Base-by-base conservation (phyloP, 2,329 filamentous ascomycete species). In the Cordyceps pruinosa region DNA sequence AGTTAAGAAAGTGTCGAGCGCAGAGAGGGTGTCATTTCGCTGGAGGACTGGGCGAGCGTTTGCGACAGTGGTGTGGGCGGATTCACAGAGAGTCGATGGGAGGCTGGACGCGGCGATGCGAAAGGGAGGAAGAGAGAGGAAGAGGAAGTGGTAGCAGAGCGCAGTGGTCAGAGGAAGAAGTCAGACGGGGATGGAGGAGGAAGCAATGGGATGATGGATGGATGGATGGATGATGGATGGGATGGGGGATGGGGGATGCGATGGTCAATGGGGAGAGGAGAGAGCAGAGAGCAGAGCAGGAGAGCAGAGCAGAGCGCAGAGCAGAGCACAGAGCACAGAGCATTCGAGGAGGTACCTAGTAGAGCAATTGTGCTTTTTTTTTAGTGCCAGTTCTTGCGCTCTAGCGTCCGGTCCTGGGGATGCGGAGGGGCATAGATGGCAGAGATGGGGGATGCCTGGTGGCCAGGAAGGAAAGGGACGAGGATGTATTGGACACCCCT, bases 11-110 rank as follows among this genome's bases (percentile, higher is more conserved):
- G 32, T n/a, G 45, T 15, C n/a, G 26, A 35, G 25, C n/a, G n/a
- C 49, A 42, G 15, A 42, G 45, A 35, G 44, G 30, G 34, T 56
- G 53, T 56, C 53, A 56, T 56, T 34, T 56, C 53, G 53, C 35
- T 44, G 35, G 42, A 56, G 34, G 34, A 19, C 42, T 39, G 23
- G 42, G 19, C 44, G 44, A 42, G 53, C n/a, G n/a, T n/a, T n/a
- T n/a, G n/a, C n/a, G n/a, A n/a, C n/a, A n/a, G 19, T 30, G 28
- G 15, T 25, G 41, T 15, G 21, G 26, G 19, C n/a, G n/a, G n/a
- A n/a, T n/a, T n/a, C n/a, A n/a, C 21, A 34, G 50, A 19, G 15
- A n/a, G 28, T 45, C n/a, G n/a, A n/a, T n/a, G n/a, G n/a, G n/a
- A n/a, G n/a, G n/a, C n/a, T n/a, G n/a, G n/a, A n/a, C 50, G 42